Base-by-base conservation (phyloP, 805 yeast species). In the Hermanozyma aechmeae region DNA sequence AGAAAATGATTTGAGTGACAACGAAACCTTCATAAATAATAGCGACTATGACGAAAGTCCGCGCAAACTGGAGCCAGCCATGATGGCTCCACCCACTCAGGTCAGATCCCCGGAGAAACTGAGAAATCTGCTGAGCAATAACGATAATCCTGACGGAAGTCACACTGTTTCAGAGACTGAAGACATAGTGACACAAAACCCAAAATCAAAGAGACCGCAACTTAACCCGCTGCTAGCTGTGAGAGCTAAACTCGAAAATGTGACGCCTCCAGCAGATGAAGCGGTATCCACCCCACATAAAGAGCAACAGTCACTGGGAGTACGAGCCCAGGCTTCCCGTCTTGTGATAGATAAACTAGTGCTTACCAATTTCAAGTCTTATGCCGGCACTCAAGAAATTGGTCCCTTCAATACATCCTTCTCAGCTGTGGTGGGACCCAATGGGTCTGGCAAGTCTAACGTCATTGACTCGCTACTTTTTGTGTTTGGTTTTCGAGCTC, bases 371-470 rank as follows among this genome's bases (percentile, higher is more conserved):
- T 92, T 92, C 70, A 92, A 92, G 50, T 86, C 96, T 0, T 92
- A 92, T 50, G 97, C 96, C 1, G 98, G 98, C 0, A 61, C 68
- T 12, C 97, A 92, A 56, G 73, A 73, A 5, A 82, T 92, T 28
- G 99, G 99, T 0, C 99, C 99, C 0, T 92, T 92, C 54, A 81
- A 92, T 45, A 58, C 87, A 21, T 84, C 93, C 4, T 93, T 92
- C 48, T 83, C 95, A 8, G 97, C 99, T 0, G 94, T 92, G 8
- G 96, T 92, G 10, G 99, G 99, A 0, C 98, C 98, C 4, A 92
- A 92, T 52, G 99, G 99, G 6, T 81, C 95, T 9, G 99, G 99
- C 2, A 92, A 92, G 56, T 87, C 97, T 11, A 92, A 93, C 48
- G 96, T 92, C 39, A 92, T 92, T 52, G 98, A 93, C 52, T 85